phyloP scores from a whole-genome alignment of 306 rosid genomes.

The Lagenaria siceraria region DNA sequence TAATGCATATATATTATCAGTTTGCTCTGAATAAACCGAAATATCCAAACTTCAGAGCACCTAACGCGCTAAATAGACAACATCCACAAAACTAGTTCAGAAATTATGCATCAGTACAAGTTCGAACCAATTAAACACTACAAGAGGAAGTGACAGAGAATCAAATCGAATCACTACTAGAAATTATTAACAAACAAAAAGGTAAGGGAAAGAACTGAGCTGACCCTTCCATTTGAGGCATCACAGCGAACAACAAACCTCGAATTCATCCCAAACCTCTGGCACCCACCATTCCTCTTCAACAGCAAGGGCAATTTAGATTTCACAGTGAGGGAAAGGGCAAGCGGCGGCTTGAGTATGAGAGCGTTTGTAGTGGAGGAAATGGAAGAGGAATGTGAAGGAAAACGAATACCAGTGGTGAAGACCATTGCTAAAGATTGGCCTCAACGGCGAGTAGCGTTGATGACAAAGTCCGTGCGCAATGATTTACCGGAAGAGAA shows the following conservation, averaged over 20 bases:
- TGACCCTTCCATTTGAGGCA: conserved; percentile 71
- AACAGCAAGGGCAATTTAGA: conserved; percentile 20
- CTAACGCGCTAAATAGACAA: background rate
- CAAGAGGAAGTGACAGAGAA: background rate
- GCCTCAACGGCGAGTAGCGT: background rate
- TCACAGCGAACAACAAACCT: conserved; percentile 42
- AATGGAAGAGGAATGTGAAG: conserved; percentile 23
- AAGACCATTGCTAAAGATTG: conserved; percentile 34
- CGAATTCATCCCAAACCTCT: conserved; percentile 17
- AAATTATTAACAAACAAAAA: background rate
- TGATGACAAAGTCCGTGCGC: background rate
- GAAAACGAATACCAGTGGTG: conserved; percentile 18
- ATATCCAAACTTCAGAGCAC: background rate
- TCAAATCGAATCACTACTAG: background rate
- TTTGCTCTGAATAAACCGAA: background rate
- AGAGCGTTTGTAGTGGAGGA: conserved; percentile 19
- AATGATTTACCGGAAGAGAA: background rate
- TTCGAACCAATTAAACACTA: background rate
- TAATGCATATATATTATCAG: background rate
- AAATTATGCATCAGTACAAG: background rate
- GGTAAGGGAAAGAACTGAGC: conserved; percentile 10
- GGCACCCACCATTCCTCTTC: conserved; percentile 23
- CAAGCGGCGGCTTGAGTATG: conserved; percentile 23
- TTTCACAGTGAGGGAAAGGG: conserved; percentile 20
- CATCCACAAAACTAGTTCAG: background rate